Evolutionary conservation across 2,329 filamentous ascomycete species (phyloP), one percentile per base, ranked within the genome.

Genomic region (Colletotrichum lupini): DNA sequence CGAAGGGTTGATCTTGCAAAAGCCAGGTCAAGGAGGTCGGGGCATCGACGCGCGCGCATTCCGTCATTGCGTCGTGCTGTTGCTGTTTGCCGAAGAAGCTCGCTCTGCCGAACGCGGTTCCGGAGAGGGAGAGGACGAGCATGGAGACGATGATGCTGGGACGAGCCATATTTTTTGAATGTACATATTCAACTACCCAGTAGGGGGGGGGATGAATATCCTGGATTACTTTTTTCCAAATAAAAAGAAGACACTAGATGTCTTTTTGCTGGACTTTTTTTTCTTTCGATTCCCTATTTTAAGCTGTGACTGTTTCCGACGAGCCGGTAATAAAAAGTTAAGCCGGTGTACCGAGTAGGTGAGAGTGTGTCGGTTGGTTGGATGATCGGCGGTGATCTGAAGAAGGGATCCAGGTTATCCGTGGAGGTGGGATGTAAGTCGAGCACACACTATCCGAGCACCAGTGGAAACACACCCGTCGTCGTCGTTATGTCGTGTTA

Each of bases 1-100:
- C 72, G 55, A 74, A 74, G 57, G 72, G 68, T 64, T 74, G 72
- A 49, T 74, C 72, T 30, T 72, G 68, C 37, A 74, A 35, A 7
- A 74, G 52, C 72, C 72, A 74, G 6, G 62, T 72, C 62, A 74
- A 26, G 52, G 72, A 66, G 19, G 68, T 24, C 28, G 72, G 72
- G n/a, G 68, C 72, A 22, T 60, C 52, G 68, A 74, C 7, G 46
- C 37, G 62, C n/a, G 67, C 62, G 68, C 72, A 74, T 11, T 52
- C 72, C n/a, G 62, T 12, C 19, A 4, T 19, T 11, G 63, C 28
- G 19, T 32, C 19, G 1, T 58, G 60, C 24, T 28, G 60, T 16
- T 22, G 68, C 12, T 3, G 68, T 28, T 42, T 11, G 52, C 22
- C 62, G 3, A 9, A 35, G 24, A 28, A 12, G 32, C 46, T 42